These are phyloP conservation scores for Fomitopsis schrenkii DNA, from an alignment of 1,284 basidiomycete genomes.

Conservation along the genomic window DNA sequence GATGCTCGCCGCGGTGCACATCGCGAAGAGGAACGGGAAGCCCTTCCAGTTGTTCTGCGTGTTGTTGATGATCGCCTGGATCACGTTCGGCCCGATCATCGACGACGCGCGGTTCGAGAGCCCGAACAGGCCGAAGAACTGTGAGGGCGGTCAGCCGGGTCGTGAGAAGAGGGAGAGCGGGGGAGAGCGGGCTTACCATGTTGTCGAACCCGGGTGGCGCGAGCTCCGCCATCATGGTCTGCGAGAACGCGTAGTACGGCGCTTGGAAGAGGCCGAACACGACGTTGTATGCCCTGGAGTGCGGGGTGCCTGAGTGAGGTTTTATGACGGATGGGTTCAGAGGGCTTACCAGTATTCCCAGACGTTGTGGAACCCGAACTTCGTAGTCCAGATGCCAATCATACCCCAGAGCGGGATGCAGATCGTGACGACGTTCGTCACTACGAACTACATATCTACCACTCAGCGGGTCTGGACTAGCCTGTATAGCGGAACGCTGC, in stretches of 20 bases:
- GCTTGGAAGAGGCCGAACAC: conserved; percentile 84
- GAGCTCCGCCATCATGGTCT: conserved; percentile 87
- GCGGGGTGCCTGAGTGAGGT: background rate
- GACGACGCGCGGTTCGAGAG: conserved; percentile 79
- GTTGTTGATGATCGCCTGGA: conserved; percentile 74
- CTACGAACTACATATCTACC: conserved; percentile 48
- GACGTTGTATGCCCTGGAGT: conserved; percentile 66
- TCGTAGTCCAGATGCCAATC: conserved; percentile 78
- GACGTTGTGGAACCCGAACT: conserved; percentile 77
- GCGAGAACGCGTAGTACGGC: conserved; percentile 82
- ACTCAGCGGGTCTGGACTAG: background rate
- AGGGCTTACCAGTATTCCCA: conserved; percentile 76
- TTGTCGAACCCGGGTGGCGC: conserved; percentile 81
- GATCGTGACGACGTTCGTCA: conserved; percentile 75
- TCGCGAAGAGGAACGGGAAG: conserved; percentile 78
- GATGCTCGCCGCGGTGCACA: conserved; percentile 60
- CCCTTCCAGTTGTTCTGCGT: conserved; percentile 76
- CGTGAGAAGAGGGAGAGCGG: background rate
- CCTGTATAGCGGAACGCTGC: no score
- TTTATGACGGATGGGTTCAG: background rate
- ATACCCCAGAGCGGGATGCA: conserved; percentile 84
- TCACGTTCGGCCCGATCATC: conserved; percentile 77
- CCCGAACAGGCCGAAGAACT: conserved; percentile 83
- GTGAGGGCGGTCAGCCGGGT: background rate
- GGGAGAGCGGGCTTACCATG: conserved; percentile 43